Percentiles rank a stretch among this genome's conserved stretches.
Conservation (phyloP, 2,329 filamentous ascomycete species). For the Pseudogymnoascus sp. region DNA sequence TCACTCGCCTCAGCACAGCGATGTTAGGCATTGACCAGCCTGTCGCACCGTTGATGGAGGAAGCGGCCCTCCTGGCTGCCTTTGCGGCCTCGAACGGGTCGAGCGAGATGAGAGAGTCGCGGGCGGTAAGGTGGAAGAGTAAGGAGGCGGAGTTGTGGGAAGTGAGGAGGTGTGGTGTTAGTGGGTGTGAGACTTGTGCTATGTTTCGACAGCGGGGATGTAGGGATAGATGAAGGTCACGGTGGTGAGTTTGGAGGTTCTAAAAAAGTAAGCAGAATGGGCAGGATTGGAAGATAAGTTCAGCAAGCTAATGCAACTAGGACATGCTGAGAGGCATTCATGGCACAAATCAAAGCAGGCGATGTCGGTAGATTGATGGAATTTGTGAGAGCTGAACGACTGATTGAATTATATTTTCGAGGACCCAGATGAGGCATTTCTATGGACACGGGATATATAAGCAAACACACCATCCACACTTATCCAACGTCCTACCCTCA, state of each 20-base stretch:
- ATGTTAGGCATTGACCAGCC: not conserved
- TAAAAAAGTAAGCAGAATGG: not conserved
- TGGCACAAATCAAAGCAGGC: not conserved
- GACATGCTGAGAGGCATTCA: not conserved
- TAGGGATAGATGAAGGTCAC: not conserved
- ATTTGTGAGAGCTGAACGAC: not conserved
- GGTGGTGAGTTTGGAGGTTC: not conserved
- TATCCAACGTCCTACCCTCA: not conserved
- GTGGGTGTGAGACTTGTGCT: not conserved
- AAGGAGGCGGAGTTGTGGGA: not conserved
- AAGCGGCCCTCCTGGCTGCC: not conserved
- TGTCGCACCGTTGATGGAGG: not conserved
- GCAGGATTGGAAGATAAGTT: not conserved
- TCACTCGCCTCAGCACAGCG: not conserved
- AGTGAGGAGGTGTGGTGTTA: not conserved
- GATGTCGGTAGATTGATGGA: not conserved
- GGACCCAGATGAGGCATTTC: not conserved
- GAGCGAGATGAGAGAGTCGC: not conserved
- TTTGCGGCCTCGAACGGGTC: not conserved
- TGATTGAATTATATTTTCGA: conserved; percentile 1
- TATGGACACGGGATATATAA: not conserved
- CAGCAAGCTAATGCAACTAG: conserved; percentile 26
- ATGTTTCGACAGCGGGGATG: not conserved
- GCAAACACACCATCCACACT: not conserved
- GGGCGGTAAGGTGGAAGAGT: not conserved